A percentile compares a stretch with the other conserved stretches of the same genome.
Conservation (phyloP, 148 eudicot genomes). For the Polygonum aviculare region DNA sequence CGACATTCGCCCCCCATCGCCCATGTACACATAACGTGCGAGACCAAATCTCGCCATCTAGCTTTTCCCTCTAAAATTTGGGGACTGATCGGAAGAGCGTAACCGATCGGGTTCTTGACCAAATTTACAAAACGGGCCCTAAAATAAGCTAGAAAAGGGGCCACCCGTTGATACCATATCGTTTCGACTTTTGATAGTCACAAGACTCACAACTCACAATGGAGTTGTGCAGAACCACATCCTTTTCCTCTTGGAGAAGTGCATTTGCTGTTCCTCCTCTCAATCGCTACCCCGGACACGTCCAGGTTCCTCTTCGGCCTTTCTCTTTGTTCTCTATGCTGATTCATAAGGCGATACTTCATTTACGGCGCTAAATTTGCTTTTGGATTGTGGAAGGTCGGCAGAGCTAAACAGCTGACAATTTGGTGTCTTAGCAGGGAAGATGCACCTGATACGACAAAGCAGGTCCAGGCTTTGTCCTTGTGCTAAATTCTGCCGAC, state of each 20-base stretch:
- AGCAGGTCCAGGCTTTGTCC: background rate
- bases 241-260: background rate
- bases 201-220: no score
- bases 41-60: no score
- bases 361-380: background rate
- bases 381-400: background rate
- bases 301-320: conserved; percentile 3
- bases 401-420: conserved; percentile 22
- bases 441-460: conserved; percentile 18
- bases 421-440: conserved; percentile 32
- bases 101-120: no score
- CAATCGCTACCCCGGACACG: background rate
- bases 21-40: no score
- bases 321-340: background rate
- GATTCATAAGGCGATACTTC: background rate
- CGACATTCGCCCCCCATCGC: no score
- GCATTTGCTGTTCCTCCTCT: background rate
- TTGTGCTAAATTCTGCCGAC: background rate
- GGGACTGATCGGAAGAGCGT: background rate
- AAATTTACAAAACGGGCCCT: no score
- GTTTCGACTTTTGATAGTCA: background rate
- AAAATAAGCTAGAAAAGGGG: background rate
- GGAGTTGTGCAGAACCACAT: background rate
- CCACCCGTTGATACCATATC: background rate
- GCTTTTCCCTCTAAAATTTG: background rate